A percentile compares a stretch with the other conserved stretches of the same genome.
These are phyloP conservation scores for Meira miltonrushii DNA, from an alignment of 1,284 basidiomycete genomes.

Conservation along the genomic window DNA sequence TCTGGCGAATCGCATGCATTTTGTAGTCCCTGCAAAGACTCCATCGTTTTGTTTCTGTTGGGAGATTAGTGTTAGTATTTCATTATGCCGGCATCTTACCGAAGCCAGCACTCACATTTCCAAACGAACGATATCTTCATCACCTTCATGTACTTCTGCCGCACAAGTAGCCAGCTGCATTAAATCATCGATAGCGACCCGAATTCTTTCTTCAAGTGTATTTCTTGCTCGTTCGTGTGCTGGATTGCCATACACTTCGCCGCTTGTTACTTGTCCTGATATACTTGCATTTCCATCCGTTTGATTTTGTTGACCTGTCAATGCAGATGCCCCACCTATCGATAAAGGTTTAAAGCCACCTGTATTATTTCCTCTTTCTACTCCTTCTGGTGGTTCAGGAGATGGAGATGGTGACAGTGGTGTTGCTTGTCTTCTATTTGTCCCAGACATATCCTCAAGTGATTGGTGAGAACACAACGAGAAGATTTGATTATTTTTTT, in stretches of 20 bases:
- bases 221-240: conserved; percentile 2
- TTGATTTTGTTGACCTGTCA: not conserved
- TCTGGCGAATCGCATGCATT: conserved; percentile 27
- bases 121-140: conserved; percentile 30
- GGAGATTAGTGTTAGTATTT: not conserved
- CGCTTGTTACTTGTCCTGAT: not conserved
- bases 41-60: conserved; percentile 28
- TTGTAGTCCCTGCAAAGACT: conserved; percentile 31
- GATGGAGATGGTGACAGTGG: conserved; percentile 12
- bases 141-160: conserved; percentile 41
- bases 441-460: too few relatives aligned
- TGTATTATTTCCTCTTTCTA: not conserved
- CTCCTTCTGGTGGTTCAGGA: conserved; percentile 7
- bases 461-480: too few relatives aligned
- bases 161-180: conserved; percentile 45
- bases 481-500: too few relatives aligned
- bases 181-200: conserved; percentile 38
- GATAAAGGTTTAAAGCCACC: not conserved
- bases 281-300: not conserved
- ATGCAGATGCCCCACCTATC: not conserved
- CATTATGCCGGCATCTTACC: not conserved
- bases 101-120: conserved; percentile 25
- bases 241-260: not conserved
- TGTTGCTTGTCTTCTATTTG: not conserved
- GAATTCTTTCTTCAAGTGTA: conserved; percentile 33